These are phyloP conservation scores for Nannochloris sp. DNA, from an alignment of 139 green algal genomes.

Conservation along the genomic window DNA sequence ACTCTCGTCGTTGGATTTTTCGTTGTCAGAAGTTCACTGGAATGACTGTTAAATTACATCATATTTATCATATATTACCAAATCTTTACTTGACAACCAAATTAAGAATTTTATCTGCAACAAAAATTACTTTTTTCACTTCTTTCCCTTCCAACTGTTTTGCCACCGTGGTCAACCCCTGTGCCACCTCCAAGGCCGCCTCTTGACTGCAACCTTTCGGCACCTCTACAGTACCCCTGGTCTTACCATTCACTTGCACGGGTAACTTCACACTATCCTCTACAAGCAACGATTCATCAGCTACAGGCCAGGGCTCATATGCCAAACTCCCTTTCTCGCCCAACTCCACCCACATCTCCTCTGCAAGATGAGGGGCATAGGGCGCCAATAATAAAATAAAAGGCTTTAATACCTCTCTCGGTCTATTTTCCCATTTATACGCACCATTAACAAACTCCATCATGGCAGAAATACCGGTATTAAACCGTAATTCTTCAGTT, in stretches of 20 bases:
- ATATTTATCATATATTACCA: no score
- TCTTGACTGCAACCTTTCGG: constrained; percentile 48
- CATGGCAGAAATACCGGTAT: constrained; percentile 96
- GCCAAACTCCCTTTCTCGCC: constrained; percentile 54
- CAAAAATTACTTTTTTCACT: constrained; percentile 93
- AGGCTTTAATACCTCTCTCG: constrained; percentile 54
- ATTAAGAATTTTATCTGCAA: constrained; percentile 91
- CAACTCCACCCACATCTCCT: constrained; percentile 78
- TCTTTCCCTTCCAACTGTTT: constrained; percentile 68
- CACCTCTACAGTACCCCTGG: constrained; percentile 76
- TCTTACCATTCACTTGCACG: constrained; percentile 93
- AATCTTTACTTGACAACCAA: constrained; percentile 62
- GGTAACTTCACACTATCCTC: constrained; percentile 72
- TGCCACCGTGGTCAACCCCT: constrained; percentile 31
- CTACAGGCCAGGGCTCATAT: constrained; percentile 75
- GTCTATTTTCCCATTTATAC: constrained; percentile 67
- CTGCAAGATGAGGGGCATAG: constrained; percentile 92
- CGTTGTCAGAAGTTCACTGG: no score
- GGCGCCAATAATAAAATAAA: constrained; percentile 90
- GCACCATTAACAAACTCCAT: constrained; percentile 98
- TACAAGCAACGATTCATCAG: constrained; percentile 71
- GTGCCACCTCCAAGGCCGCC: constrained; percentile 61
- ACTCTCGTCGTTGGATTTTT: no score
- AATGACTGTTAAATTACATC: no score
- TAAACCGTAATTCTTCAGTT: constrained; percentile 94